Evolutionary conservation across 2,329 filamentous ascomycete species (phyloP), one percentile per base, ranked within the genome.

Genomic region (Penicillium decumbens): DNA sequence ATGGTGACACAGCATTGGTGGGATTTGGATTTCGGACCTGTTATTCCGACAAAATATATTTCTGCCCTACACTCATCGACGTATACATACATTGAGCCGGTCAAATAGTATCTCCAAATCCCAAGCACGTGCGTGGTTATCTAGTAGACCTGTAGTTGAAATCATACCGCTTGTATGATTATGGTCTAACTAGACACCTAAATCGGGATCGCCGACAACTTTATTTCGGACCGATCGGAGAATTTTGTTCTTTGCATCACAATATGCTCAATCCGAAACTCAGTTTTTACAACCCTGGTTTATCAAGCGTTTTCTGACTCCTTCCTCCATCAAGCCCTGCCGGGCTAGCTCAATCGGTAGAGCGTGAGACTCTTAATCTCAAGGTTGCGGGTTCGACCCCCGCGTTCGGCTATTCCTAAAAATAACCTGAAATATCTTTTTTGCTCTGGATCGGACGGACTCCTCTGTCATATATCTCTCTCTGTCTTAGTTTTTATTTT

Each of bases 281-380:
- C 1, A 9, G 10, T 13, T 30, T n/a, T n/a, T 3, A n/a, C 10
- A 1, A 7, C 12, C 9, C 8, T 20, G 3, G 1, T 15, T 40
- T 1, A n/a, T 40, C 3, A 13, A 7, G 2, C n/a, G 12, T n/a
- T 27, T 4, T 6, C 2, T 1, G 23, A 0, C 6, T 2, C 3
- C 1, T 15, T 5, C 42, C 8, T 25, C 37, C 32, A 48, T 44
- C 43, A 8, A 56, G 48, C 42, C 43, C 48, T 57, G 72, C 72
- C 67, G 66, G 71, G 71, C 69, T 75, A 75, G 72, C 73, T 75
- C 73, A 75, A 75, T 75, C 72, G 73, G 65, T 72, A 75, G 69
- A 72, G 69, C 70, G 68, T 76, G 73, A 73, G 73, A 72, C 72
- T 76, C 71, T 75, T 76, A 73, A 69, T 67, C 68, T 66, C 66